phyloP scores from a whole-genome alignment of 106 monocot species.

The Dendrobium huoshanense region DNA sequence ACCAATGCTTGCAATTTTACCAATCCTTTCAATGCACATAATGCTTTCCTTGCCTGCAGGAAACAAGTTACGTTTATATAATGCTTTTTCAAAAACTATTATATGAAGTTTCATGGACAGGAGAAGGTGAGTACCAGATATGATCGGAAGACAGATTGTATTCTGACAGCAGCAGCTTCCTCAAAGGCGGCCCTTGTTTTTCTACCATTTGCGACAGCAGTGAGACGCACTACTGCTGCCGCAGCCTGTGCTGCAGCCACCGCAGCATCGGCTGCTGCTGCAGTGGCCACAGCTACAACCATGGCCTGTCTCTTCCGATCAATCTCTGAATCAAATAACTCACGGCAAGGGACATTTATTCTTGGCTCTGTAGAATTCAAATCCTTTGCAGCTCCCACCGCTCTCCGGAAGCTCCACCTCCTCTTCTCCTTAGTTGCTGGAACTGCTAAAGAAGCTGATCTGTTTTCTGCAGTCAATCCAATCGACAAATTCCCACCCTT shows the following conservation, averaged over 20 bases:
- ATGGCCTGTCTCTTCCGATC: constrained; percentile 24
- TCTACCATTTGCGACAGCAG: not conserved
- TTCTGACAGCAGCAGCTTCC: constrained; percentile 41
- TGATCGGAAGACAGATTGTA: constrained; percentile 50
- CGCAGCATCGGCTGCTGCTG: constrained; percentile 44
- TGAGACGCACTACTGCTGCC: constrained; percentile 36
- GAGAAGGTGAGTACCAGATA: constrained; percentile 43
- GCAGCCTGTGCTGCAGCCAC: constrained; percentile 53
- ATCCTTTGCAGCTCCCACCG: constrained; percentile 10
- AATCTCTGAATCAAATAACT: constrained; percentile 18
- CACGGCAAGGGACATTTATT: not conserved
- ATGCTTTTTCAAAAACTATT: not conserved
- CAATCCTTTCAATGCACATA: constrained; percentile 54
- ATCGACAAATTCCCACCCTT: not conserved
- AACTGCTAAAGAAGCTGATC: not conserved
- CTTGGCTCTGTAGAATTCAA: constrained; percentile 7
- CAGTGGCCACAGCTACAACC: constrained; percentile 39
- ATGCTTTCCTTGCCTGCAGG: constrained; percentile 64
- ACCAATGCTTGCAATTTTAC: constrained; percentile 71
- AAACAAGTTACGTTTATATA: not conserved
- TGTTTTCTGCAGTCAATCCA: not conserved
- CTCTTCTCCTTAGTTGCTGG: constrained; percentile 40
- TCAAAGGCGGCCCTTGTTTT: constrained; percentile 7
- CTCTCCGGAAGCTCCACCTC: constrained; percentile 58
- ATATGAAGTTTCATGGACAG: not conserved